A percentile compares a stretch with the other conserved stretches of the same genome.
phyloP scores from a whole-genome alignment of 2,329 filamentous ascomycete species.

The Diaporthe aspalathi region DNA sequence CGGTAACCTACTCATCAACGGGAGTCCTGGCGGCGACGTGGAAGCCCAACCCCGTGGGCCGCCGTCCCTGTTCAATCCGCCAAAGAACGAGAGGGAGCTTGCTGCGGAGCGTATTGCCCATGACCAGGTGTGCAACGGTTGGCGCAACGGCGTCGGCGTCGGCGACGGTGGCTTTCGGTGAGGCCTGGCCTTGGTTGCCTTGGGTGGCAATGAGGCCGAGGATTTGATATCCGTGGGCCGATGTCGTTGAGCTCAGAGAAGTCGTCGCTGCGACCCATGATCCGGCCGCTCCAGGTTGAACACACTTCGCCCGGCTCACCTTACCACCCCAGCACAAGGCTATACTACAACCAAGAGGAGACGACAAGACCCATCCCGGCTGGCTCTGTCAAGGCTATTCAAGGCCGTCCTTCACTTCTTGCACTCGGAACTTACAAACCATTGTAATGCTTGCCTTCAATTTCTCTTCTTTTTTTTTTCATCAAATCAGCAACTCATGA shows the following conservation, averaged over 20 bases:
- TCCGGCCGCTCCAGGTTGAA: background rate
- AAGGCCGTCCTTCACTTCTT: constrained; percentile 20
- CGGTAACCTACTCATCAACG: constrained; percentile 69
- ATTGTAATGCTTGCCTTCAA: constrained; percentile 29
- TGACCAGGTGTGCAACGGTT: constrained; percentile 61
- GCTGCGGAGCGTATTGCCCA: constrained; percentile 45
- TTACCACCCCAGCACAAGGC: background rate
- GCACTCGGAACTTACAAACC: constrained; percentile 21
- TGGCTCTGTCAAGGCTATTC: constrained; percentile 6
- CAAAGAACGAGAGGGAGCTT: constrained; percentile 47
- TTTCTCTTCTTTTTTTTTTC: constrained; percentile 1
- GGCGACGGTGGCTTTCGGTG: constrained; percentile 67
- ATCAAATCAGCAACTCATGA: constrained; percentile 21
- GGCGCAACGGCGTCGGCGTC: constrained; percentile 68
- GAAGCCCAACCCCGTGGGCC: constrained; percentile 52
- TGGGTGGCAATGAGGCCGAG: background rate
- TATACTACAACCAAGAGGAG: background rate
- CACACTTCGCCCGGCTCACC: background rate
- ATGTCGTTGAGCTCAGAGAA: background rate
- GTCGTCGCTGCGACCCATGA: background rate
- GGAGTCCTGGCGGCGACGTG: constrained; percentile 58
- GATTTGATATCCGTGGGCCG: constrained; percentile 9
- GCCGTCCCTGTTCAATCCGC: constrained; percentile 44
- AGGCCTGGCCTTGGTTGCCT: constrained; percentile 39
- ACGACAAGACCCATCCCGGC: constrained; percentile 1